These are phyloP conservation scores for Zalaria obscura DNA, from an alignment of 2,329 filamentous ascomycete species.

Conservation along the genomic window DNA sequence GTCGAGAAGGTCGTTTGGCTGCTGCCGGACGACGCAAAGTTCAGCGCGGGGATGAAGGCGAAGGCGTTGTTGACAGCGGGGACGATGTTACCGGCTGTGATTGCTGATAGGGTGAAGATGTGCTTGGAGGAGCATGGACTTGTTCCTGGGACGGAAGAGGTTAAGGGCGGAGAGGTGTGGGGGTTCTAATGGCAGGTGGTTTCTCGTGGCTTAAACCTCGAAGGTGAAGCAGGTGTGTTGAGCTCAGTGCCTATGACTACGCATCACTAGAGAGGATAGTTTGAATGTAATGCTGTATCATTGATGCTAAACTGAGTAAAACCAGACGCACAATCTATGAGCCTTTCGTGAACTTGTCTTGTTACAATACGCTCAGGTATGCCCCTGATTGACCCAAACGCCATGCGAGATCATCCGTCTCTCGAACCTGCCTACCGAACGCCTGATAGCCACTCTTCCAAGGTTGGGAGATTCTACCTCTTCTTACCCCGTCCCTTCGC, in stretches of 20 bases:
- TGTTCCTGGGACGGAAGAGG: neutral
- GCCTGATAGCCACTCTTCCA: neutral
- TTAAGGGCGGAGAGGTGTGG: neutral
- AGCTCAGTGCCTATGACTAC: too few species aligned
- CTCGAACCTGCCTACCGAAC: neutral
- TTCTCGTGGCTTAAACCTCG: too few species aligned
- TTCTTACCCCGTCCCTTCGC: conserved; percentile 35
- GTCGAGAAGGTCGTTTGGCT: conserved; percentile 2
- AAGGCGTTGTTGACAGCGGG: conserved; percentile 3
- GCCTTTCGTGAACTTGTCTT: too few species aligned
- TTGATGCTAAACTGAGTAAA: too few species aligned
- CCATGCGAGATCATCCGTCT: too few species aligned
- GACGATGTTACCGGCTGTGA: conserved; percentile 3
- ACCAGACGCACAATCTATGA: too few species aligned
- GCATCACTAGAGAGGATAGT: too few species aligned
- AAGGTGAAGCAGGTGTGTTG: too few species aligned
- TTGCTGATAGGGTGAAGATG: conserved; percentile 3
- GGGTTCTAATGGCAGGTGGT: neutral
- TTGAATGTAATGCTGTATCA: too few species aligned
- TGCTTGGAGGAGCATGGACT: conserved; percentile 4
- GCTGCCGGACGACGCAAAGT: conserved; percentile 4
- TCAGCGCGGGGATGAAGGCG: conserved; percentile 3
- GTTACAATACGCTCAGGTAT: too few species aligned
- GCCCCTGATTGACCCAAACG: too few species aligned
- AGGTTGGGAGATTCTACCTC: conserved; percentile 20